A percentile compares a stretch with the other conserved stretches of the same genome.
Conservation (phyloP, 257 asterid genomes). For the Thymus mandschuricus region DNA sequence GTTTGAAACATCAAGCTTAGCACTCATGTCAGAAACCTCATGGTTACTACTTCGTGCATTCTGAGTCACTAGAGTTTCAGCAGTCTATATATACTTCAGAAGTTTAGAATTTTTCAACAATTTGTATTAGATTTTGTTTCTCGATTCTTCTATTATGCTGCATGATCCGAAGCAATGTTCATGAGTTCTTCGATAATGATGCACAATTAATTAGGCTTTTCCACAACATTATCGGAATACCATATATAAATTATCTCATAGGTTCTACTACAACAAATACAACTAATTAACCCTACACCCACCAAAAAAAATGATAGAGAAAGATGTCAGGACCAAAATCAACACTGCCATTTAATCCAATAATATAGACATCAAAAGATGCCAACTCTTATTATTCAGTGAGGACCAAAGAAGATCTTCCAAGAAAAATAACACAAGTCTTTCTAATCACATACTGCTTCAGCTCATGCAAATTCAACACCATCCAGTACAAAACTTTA, state of each 20-base stretch:
- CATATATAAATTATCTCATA: conserved; percentile 1
- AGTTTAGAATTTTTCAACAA: neutral
- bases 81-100: neutral
- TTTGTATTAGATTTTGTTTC: neutral
- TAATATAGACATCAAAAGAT: no score
- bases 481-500: neutral
- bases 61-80: neutral
- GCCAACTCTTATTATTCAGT: no score
- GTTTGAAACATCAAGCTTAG: neutral
- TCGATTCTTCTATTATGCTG: neutral
- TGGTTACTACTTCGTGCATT: neutral
- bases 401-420: no score
- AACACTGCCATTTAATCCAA: no score
- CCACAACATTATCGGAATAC: neutral
- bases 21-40: neutral
- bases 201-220: neutral
- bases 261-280: conserved; percentile 7
- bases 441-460: no score
- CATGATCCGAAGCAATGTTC: neutral
- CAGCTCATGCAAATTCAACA: no score
- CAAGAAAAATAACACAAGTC: no score
- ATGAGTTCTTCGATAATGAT: neutral
- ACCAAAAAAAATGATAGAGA: neutral
- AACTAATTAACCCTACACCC: neutral
- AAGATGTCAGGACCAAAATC: neutral